Evolutionary conservation across 495 filamentous ascomycete species (phyloP), one percentile per base, ranked within the genome.

Genomic region (Peziza echinospora): DNA sequence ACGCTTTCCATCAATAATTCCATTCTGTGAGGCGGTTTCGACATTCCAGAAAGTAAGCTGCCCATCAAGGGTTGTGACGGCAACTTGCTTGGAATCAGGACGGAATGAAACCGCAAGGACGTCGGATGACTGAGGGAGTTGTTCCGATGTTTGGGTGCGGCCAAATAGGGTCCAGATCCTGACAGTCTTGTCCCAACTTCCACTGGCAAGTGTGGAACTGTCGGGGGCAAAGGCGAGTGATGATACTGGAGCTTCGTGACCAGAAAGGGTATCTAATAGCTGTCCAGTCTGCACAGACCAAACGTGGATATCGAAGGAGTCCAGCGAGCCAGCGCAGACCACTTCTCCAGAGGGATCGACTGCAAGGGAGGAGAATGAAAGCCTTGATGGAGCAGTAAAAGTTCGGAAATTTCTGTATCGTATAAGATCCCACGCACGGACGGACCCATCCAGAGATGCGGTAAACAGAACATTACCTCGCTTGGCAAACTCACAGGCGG

Each of bases 241-340:
- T 5, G 82, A 81, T 13, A 97, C 76, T 9, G 91, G 89, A 0
- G 87, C 89, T 62, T 96, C 89, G 53, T 97, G 89, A 7, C 91
- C 89, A 7, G 85, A 70, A 11, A 97, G 70, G 49, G 78, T 78
- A 55, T 97, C 89, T 4, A 97, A 73, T 41, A 96, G 68, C 60
- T 97, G 89, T 8, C 89, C 89, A 3, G 89, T 97, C 60, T 97
- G 91, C 16, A 97, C 89, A 26, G 84, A 93, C 89, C 89, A 97
- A 37, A 94, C 77, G 57, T 96, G 84, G 41, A 97, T 83, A 61
- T 96, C 85, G 52, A 96, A 96, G 19, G 83, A 91, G 60, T 94
- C 89, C 10, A 91, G 68, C 23, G 85, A 93, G 1, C 91, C 89
- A 7, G 89, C 89, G 53, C 87, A 93, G 26, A 97, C 77, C 7